Conservation (phyloP, 306 rosid genomes). For the Glycine latifolia region DNA sequence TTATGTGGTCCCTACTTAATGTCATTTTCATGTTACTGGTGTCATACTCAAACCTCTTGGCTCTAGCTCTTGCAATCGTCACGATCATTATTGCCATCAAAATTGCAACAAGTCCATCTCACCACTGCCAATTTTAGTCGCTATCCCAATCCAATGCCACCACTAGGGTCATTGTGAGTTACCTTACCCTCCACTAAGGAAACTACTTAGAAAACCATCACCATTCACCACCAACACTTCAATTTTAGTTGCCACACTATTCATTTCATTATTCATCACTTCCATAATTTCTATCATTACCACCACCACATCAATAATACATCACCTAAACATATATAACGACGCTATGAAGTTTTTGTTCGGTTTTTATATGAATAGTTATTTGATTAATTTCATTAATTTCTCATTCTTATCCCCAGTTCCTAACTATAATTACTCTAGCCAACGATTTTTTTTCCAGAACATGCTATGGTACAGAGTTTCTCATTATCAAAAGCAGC, state of each 20-base stretch:
- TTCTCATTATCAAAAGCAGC: too few relatives aligned
- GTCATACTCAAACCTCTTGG: background rate
- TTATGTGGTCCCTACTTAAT: slow-evolving; percentile 1
- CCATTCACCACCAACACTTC: too few relatives aligned
- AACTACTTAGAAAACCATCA: too few relatives aligned
- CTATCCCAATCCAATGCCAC: slow-evolving; percentile 5
- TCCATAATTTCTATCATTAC: slow-evolving; percentile 13
- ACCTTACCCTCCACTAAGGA: slow-evolving; percentile 9
- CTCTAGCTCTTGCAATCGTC: background rate
- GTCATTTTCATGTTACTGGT: background rate
- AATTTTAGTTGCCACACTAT: background rate
- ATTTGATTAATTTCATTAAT: background rate
- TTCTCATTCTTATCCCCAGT: background rate
- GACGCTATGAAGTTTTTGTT: too few relatives aligned
- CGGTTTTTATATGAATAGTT: background rate
- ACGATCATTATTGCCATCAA: background rate
- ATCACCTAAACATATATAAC: too few relatives aligned
- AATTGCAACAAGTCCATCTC: background rate
- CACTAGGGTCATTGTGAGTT: background rate
- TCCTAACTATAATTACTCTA: background rate
- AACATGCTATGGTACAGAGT: too few relatives aligned
- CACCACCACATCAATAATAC: too few relatives aligned
- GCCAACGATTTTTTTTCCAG: background rate
- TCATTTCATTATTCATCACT: background rate
- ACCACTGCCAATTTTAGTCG: background rate